A percentile compares a stretch with the other conserved stretches of the same genome.
These are phyloP conservation scores for Irpex sp. DNA, from an alignment of 1,284 basidiomycete species.

Conservation along the genomic window DNA sequence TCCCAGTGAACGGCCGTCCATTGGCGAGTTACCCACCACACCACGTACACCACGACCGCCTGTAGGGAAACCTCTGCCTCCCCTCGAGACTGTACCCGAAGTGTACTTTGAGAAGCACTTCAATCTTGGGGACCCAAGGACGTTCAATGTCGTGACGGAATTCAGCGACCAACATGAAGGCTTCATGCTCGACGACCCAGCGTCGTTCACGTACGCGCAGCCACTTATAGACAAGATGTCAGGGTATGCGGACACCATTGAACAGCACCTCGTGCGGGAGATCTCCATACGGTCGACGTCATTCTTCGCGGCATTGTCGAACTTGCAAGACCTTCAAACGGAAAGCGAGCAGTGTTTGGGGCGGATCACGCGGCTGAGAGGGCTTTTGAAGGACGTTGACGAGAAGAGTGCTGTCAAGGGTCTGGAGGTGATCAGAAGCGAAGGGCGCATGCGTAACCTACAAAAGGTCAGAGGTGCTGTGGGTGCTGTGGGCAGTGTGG, in stretches of 20 bases:
- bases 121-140: conserved; percentile 82
- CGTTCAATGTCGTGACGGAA: conserved; percentile 82
- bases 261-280: conserved; percentile 92
- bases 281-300: conserved; percentile 88
- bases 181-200: conserved; percentile 40
- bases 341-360: conserved; percentile 83
- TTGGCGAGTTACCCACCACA: conserved; percentile 19
- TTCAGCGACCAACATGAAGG: conserved; percentile 18
- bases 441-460: conserved; percentile 62
- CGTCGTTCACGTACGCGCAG: conserved; percentile 60
- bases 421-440: conserved; percentile 66
- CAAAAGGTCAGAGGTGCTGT: conserved; percentile 59
- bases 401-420: conserved; percentile 76
- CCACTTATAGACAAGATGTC: conserved; percentile 90
- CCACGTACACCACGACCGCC: conserved; percentile 31
- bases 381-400: conserved; percentile 75
- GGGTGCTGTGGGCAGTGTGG: conserved; percentile 63
- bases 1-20: conserved; percentile 22
- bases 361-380: conserved; percentile 73
- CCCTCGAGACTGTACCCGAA: conserved; percentile 75
- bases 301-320: conserved; percentile 95
- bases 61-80: conserved; percentile 47
- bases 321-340: conserved; percentile 88
- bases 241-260: conserved; percentile 91
- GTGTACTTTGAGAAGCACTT: conserved; percentile 81